Percentiles rank a stretch among this genome's conserved stretches.
Evolutionary conservation across 208 protist species (phyloP).

Genomic region (Crithidia thermophila): DNA sequence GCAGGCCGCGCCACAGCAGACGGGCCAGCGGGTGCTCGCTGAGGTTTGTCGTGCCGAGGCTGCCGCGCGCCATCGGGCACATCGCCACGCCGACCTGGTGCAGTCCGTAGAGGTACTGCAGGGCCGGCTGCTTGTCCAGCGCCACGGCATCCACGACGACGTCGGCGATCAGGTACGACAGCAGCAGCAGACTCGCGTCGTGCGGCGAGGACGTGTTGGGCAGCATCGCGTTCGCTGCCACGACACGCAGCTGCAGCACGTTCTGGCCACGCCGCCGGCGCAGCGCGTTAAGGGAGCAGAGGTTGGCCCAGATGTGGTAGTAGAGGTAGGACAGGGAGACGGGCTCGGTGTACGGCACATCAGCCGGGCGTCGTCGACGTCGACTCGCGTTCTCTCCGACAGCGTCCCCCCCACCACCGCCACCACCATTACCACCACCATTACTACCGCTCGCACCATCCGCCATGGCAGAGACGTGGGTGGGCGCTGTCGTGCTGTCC

Average conservation of each 20-base stretch:
- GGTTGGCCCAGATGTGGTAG: conserved; percentile 99
- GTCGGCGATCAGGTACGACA: conserved; percentile 87
- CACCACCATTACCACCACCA: neutral
- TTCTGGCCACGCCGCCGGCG: conserved; percentile 86
- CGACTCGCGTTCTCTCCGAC: neutral
- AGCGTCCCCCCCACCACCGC: neutral
- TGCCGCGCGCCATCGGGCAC: conserved; percentile 96
- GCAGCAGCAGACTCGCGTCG: conserved; percentile 62
- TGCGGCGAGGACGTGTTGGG: conserved; percentile 44
- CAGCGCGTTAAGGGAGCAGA: conserved; percentile 96
- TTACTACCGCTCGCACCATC: too few species aligned
- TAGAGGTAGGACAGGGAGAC: conserved; percentile 79
- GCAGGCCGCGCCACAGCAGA: conserved; percentile 95
- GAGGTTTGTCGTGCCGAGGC: conserved; percentile 95
- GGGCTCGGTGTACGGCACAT: conserved; percentile 98
- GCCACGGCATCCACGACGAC: conserved; percentile 95
- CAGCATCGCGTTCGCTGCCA: conserved; percentile 60
- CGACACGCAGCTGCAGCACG: conserved; percentile 91
- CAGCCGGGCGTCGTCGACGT: conserved; percentile 79
- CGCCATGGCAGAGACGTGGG: neutral
- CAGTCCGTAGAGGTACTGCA: conserved; percentile 99
- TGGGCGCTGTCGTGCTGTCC: neutral
- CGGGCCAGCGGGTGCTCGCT: conserved; percentile 92
- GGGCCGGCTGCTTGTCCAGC: conserved; percentile 88
- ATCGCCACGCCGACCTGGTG: conserved; percentile 96